Evolutionary conservation across 495 filamentous ascomycete genomes (phyloP).

Genomic region (Cairneyella variabilis): DNA sequence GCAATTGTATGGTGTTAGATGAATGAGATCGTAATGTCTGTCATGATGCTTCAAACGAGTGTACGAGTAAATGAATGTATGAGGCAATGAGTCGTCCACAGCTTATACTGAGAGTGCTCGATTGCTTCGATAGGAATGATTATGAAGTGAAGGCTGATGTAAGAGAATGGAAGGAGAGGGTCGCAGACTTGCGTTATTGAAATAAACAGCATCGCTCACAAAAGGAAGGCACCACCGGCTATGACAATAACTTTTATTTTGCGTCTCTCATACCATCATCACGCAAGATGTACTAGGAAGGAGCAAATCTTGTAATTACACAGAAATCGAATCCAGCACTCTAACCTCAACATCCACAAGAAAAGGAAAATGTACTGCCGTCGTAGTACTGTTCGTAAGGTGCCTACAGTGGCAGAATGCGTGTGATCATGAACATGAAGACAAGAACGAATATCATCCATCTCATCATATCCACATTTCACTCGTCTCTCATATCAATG

Average conservation of each 20-base stretch:
- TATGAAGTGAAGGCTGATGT: background rate
- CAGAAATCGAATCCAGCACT: conserved; percentile 1
- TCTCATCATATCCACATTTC: conserved; percentile 2
- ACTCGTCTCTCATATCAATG: background rate
- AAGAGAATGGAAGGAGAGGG: background rate
- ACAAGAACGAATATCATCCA: background rate
- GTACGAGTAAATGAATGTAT: too few relatives aligned
- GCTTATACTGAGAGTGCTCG: too few relatives aligned
- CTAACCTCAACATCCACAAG: background rate
- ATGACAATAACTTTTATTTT: background rate
- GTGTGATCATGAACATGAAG: conserved; percentile 6
- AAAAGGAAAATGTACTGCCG: conserved; percentile 3
- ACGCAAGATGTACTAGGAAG: conserved; percentile 4
- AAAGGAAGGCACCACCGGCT: background rate
- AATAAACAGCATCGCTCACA: too few relatives aligned
- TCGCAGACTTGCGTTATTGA: too few relatives aligned
- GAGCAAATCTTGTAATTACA: conserved; percentile 5
- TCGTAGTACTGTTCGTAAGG: background rate
- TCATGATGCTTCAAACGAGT: too few relatives aligned
- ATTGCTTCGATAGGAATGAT: background rate
- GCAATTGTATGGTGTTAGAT: too few relatives aligned
- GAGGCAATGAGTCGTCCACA: too few relatives aligned
- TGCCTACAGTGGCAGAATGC: background rate
- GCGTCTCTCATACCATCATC: background rate
- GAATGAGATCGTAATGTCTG: too few relatives aligned